A percentile compares a stretch with the other conserved stretches of the same genome.
These are phyloP conservation scores for Haplosporangium sp. DNA, from an alignment of 371 early-diverging fungal genomes.

Conservation along the genomic window DNA sequence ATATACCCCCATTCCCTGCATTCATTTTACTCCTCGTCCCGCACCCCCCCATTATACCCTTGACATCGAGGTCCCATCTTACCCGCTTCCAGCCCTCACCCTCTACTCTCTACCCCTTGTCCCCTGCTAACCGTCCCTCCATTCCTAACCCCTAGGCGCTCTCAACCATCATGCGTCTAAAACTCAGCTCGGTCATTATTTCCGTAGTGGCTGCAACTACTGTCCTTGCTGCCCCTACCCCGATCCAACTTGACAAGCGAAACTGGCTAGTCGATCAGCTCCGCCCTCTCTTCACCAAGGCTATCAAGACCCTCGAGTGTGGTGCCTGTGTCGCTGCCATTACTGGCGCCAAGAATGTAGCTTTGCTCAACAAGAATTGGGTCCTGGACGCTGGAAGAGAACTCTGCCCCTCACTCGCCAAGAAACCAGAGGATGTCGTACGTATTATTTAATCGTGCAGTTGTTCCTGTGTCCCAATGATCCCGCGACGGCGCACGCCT, in stretches of 20 bases:
- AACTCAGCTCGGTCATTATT: constrained; percentile 18
- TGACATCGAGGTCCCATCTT: background rate
- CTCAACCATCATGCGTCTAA: constrained; percentile 26
- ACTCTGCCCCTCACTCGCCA: constrained; percentile 18
- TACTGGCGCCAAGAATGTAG: constrained; percentile 13
- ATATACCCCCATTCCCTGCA: too few species aligned
- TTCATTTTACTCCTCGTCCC: too few species aligned
- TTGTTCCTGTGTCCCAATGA: too few species aligned
- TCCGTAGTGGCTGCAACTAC: constrained; percentile 29
- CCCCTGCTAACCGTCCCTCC: background rate
- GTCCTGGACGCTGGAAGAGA: constrained; percentile 24
- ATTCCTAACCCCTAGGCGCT: background rate
- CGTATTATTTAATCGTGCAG: background rate
- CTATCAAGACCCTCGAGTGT: constrained; percentile 34
- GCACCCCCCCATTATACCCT: too few species aligned
- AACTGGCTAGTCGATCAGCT: constrained; percentile 36
- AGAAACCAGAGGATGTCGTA: constrained; percentile 35
- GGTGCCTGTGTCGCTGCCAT: constrained; percentile 34
- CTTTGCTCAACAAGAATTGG: constrained; percentile 33
- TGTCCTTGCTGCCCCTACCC: constrained; percentile 37
- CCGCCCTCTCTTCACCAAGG: constrained; percentile 27
- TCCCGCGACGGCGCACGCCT: too few species aligned
- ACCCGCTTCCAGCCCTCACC: background rate
- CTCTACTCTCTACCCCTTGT: background rate
- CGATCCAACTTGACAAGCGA: constrained; percentile 35